These are phyloP conservation scores for Xylaria telfairii DNA, from an alignment of 495 filamentous ascomycete genomes.

Conservation along the genomic window DNA sequence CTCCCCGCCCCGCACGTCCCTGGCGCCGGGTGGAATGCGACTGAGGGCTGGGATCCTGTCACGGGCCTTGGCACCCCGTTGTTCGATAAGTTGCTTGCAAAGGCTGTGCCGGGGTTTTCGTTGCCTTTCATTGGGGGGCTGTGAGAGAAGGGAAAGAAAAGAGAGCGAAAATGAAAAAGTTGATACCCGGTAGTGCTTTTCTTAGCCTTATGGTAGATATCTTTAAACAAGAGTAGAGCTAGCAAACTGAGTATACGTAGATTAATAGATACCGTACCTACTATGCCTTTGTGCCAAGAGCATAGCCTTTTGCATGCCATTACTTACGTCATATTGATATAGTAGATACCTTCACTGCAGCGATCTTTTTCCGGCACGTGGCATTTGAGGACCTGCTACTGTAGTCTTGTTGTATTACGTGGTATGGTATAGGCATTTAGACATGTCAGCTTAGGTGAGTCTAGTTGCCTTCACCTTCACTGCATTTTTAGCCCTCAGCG, in stretches of 20 bases:
- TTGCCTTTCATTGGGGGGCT: not conserved
- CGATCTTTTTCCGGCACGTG: not conserved
- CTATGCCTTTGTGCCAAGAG: too few relatives aligned
- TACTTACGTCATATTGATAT: not conserved
- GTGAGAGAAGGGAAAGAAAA: not conserved
- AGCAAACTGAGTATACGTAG: too few relatives aligned
- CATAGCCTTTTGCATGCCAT: too few relatives aligned
- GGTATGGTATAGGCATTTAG: too few relatives aligned
- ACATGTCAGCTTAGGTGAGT: too few relatives aligned
- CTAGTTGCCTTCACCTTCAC: too few relatives aligned
- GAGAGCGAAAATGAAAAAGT: not conserved
- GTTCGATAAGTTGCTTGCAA: conserved; percentile 42
- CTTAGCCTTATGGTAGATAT: not conserved
- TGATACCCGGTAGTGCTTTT: not conserved
- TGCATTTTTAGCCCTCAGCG: too few relatives aligned
- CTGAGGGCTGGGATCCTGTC: conserved; percentile 55
- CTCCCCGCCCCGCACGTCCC: conserved; percentile 46
- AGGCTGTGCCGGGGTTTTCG: conserved; percentile 23
- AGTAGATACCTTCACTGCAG: not conserved
- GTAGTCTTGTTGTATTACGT: too few relatives aligned
- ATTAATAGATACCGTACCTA: too few relatives aligned
- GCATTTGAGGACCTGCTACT: too few relatives aligned
- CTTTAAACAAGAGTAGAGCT: too few relatives aligned
- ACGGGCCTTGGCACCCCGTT: conserved; percentile 46
- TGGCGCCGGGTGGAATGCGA: conserved; percentile 67